Conservation (phyloP, 495 filamentous ascomycete species). For the Aspergillus homomorphus region DNA sequence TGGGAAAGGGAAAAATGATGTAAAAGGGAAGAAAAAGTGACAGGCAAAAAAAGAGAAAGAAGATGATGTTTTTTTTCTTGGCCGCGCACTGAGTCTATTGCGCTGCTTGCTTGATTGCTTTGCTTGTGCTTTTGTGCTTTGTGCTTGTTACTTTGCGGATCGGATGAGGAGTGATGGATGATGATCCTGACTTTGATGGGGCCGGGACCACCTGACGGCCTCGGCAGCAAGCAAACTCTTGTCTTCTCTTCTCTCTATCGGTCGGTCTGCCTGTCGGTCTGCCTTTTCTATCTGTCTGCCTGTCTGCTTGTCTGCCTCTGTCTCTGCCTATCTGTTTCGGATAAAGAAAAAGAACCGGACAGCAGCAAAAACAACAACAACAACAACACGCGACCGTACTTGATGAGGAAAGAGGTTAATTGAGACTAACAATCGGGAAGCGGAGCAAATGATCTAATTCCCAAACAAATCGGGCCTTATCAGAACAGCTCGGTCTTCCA, state of each 20-base stretch:
- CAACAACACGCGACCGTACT: conserved; percentile 19
- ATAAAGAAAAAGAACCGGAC: conserved; percentile 1
- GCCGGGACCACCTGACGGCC: conserved; percentile 31
- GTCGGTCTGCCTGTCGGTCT: conserved; percentile 20
- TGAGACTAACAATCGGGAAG: neutral
- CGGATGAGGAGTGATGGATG: conserved; percentile 17
- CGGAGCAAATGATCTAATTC: neutral
- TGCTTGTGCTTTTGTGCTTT: conserved; percentile 8
- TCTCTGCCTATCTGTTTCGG: neutral
- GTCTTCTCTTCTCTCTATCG: too few relatives aligned
- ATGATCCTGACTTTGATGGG: conserved; percentile 20
- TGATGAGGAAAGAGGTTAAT: neutral
- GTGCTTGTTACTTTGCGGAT: neutral
- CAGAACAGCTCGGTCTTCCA: neutral
- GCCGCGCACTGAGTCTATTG: neutral
- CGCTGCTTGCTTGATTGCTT: neutral
- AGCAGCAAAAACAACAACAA: neutral
- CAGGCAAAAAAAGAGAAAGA: neutral
- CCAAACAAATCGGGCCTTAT: neutral
- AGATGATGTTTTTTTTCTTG: neutral
- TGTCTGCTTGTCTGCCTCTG: neutral
- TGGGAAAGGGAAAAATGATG: too few relatives aligned
- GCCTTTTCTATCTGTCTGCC: neutral
- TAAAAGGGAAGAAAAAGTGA: neutral
- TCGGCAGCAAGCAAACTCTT: too few relatives aligned